Conservation (phyloP, 495 filamentous ascomycete species). For the Pseudevernia furfuracea region DNA sequence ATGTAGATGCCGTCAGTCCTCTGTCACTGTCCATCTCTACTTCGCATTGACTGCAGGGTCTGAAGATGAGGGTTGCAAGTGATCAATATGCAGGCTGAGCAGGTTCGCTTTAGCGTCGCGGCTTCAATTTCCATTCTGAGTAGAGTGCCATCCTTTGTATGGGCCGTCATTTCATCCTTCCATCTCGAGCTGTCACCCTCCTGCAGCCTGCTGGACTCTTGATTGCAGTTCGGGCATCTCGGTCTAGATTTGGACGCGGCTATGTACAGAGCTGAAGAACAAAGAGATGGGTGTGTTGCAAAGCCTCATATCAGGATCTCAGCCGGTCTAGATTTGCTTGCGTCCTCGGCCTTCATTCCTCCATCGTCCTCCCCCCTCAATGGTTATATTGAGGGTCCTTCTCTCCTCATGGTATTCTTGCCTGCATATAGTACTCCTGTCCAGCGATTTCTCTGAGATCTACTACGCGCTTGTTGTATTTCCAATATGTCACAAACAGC, state of each 20-base stretch:
- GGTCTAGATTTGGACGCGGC: neutral
- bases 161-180: too few relatives aligned
- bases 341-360: neutral
- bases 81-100: too few relatives aligned
- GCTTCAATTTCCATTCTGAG: too few relatives aligned
- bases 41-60: too few relatives aligned
- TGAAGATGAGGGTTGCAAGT: too few relatives aligned
- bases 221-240: neutral
- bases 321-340: neutral
- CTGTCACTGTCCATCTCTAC: too few relatives aligned
- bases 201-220: neutral
- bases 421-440: neutral
- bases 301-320: neutral
- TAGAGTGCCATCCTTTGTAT: too few relatives aligned
- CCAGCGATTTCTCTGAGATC: neutral
- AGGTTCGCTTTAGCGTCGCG: too few relatives aligned
- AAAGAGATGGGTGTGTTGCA: neutral
- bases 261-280: neutral
- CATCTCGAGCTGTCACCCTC: too few relatives aligned
- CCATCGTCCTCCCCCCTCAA: neutral
- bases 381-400: neutral
- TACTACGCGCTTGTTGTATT: neutral
- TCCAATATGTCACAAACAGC: constrained; percentile 17
- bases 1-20: too few relatives aligned
- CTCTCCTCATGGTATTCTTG: neutral